Percentiles rank a stretch among this genome's conserved stretches.
Conservation (phyloP, 2,329 filamentous ascomycete genomes). For the Phyllosticta paracitricarpa region DNA sequence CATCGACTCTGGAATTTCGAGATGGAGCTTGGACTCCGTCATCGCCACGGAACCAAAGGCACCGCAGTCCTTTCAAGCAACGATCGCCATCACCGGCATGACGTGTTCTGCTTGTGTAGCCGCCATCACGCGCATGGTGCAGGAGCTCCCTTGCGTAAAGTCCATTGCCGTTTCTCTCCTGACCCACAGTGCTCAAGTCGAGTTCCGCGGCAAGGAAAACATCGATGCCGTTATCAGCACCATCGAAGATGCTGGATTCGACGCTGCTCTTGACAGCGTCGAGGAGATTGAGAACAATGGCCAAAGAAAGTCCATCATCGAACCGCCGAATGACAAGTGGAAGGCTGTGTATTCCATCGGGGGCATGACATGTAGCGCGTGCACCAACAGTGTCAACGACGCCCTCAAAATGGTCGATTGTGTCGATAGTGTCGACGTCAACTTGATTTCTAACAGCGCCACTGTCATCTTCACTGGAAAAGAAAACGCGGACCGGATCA, state of each 20-base stretch:
- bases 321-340: constrained; percentile 19
- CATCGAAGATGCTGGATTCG: constrained; percentile 19
- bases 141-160: constrained; percentile 14
- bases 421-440: constrained; percentile 39
- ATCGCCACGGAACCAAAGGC: neutral
- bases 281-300: constrained; percentile 2
- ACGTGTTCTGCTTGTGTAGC: constrained; percentile 14
- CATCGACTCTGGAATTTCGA: constrained; percentile 3
- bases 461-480: constrained; percentile 39
- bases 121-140: constrained; percentile 13
- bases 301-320: constrained; percentile 2
- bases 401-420: constrained; percentile 37
- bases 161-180: constrained; percentile 15
- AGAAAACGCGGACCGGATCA: constrained; percentile 35
- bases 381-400: constrained; percentile 39
- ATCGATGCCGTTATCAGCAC: constrained; percentile 11
- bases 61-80: constrained; percentile 2
- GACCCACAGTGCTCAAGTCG: constrained; percentile 15
- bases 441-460: constrained; percentile 42
- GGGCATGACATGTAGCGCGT: constrained; percentile 51
- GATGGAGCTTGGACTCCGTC: constrained; percentile 8
- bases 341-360: constrained; percentile 40
- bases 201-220: constrained; percentile 15
- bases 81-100: constrained; percentile 13
- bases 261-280: constrained; percentile 14